Evolutionary conservation across 768 basidiomycete species (phyloP).

Genomic region (Russula vinacea): DNA sequence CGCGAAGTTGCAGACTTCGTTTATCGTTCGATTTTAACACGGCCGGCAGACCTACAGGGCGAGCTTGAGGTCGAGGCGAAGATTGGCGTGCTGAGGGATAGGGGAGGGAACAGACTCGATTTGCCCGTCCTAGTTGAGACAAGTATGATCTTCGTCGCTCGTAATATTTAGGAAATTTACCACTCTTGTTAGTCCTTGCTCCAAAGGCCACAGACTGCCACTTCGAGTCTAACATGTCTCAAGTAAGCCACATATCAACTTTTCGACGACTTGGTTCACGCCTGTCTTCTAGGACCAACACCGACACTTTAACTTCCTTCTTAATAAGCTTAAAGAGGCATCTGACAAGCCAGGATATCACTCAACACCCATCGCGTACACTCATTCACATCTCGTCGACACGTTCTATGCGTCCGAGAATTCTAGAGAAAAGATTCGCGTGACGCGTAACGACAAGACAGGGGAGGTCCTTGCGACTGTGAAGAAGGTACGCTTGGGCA

Average conservation of each 20-base stretch:
- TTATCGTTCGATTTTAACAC: slow-evolving; percentile 61
- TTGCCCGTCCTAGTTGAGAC: slow-evolving; percentile 81
- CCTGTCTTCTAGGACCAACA: slow-evolving; percentile 67
- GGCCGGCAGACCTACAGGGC: slow-evolving; percentile 48
- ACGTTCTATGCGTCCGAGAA: slow-evolving; percentile 60
- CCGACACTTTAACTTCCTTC: slow-evolving; percentile 75
- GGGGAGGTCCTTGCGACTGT: slow-evolving; percentile 63
- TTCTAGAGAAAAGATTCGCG: slow-evolving; percentile 62
- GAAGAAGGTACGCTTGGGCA: slow-evolving; percentile 78
- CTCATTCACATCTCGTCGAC: slow-evolving; percentile 76
- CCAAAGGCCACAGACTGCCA: slow-evolving; percentile 61
- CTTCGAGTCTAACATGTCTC: slow-evolving; percentile 93
- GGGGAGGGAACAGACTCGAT: slow-evolving; percentile 51
- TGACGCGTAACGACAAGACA: slow-evolving; percentile 79
- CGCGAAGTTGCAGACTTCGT: slow-evolving; percentile 88
- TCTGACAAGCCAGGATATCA: slow-evolving; percentile 52
- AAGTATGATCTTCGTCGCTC: slow-evolving; percentile 44
- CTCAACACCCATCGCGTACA: slow-evolving; percentile 63
- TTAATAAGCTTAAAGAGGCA: slow-evolving; percentile 74
- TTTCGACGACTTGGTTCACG: slow-evolving; percentile 5
- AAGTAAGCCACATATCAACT: slow-evolving; percentile 47
- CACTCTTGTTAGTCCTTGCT: slow-evolving; percentile 54
- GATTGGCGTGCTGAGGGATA: slow-evolving; percentile 71
- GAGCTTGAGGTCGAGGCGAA: slow-evolving; percentile 89
- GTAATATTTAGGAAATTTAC: slow-evolving; percentile 13